Evolutionary conservation across 2,329 filamentous ascomycete genomes (phyloP).

Genomic region (Chaetomium globosum): DNA sequence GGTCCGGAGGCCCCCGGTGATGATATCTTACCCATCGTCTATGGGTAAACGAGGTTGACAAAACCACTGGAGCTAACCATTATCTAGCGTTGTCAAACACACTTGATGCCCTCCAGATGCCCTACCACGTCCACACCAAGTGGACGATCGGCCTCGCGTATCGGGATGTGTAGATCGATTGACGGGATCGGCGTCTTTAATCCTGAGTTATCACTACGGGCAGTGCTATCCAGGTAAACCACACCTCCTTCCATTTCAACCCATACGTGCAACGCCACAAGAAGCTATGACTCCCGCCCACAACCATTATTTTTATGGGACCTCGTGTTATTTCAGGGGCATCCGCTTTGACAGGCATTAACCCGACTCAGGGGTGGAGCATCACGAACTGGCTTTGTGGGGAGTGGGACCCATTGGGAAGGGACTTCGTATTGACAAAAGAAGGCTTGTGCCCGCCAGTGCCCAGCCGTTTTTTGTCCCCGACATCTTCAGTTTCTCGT

Average conservation of each 20-base stretch:
- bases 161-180: background rate
- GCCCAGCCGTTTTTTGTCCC: background rate
- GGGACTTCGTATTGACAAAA: conserved; percentile 11
- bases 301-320: background rate
- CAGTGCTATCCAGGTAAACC: background rate
- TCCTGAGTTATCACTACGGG: background rate
- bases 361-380: background rate
- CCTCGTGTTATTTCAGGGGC: conserved; percentile 1
- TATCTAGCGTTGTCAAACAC: background rate
- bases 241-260: background rate
- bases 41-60: background rate
- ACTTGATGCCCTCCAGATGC: background rate
- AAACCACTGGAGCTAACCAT: background rate
- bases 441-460: background rate
- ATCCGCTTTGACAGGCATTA: background rate
- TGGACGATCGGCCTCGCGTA: background rate
- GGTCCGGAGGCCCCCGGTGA: background rate
- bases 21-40: background rate
- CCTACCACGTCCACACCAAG: background rate
- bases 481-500: background rate
- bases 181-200: background rate
- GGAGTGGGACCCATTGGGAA: background rate
- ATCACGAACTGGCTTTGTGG: background rate
- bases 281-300: background rate
- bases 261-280: background rate